Conservation (phyloP, 371 early-diverging fungal genomes). For the Saksenaea oblongispora region DNA sequence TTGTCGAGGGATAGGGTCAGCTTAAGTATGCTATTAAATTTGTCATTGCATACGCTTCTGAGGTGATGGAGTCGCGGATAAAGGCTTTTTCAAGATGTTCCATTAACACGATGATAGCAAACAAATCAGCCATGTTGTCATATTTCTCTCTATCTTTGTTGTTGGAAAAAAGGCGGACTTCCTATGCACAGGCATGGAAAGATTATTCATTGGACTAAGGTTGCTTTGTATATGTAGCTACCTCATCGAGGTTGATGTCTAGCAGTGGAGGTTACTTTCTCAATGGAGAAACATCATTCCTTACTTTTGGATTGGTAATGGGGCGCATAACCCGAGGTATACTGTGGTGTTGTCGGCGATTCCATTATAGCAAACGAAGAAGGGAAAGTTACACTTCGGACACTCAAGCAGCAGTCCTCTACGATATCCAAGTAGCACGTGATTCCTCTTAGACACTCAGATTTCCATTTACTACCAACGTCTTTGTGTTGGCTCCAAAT, state of each 20-base stretch:
- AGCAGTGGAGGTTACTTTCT: background rate
- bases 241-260: conserved; percentile 50
- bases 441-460: no score
- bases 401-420: no score
- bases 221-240: conserved; percentile 9
- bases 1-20: background rate
- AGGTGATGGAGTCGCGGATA: conserved; percentile 83
- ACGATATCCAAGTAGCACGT: no score
- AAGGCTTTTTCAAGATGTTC: conserved; percentile 94
- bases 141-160: conserved; percentile 87
- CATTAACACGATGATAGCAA: conserved; percentile 85
- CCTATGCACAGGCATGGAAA: conserved; percentile 29
- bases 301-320: conserved; percentile 18
- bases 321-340: conserved; percentile 40
- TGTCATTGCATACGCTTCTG: conserved; percentile 67
- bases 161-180: conserved; percentile 74
- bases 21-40: background rate
- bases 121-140: conserved; percentile 93
- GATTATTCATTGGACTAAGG: background rate
- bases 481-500: no score
- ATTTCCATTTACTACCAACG: no score
- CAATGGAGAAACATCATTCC: background rate
- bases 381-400: background rate
- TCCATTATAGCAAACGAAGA: conserved; percentile 16
- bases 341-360: conserved; percentile 23